A percentile compares a stretch with the other conserved stretches of the same genome.
Evolutionary conservation across 805 yeast species (phyloP).

Genomic region (Saccharomycopsis amapae): DNA sequence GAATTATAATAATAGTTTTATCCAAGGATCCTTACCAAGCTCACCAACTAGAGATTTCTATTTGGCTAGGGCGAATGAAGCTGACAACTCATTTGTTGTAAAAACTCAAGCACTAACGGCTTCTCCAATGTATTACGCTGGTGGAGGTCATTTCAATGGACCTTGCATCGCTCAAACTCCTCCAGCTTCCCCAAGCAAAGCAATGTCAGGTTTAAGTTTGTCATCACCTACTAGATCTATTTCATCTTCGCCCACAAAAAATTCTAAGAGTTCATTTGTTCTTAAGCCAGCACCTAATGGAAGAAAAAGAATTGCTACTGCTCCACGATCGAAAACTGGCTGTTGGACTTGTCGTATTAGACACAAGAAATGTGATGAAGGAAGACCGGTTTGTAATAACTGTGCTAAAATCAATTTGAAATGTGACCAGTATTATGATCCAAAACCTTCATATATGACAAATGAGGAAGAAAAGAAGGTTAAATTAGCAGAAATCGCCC

Average conservation of each 20-base stretch:
- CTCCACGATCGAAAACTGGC: conserved; percentile 40
- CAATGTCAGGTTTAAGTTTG: conserved; percentile 5
- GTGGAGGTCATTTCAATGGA: neutral
- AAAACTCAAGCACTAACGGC: conserved; percentile 3
- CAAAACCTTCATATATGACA: conserved; percentile 21
- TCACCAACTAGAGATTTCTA: conserved; percentile 8
- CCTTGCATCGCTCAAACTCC: conserved; percentile 6
- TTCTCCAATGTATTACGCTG: neutral
- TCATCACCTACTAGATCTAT: conserved; percentile 10
- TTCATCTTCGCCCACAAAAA: conserved; percentile 1
- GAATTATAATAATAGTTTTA: neutral
- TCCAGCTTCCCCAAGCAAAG: conserved; percentile 17
- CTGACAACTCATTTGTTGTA: conserved; percentile 10
- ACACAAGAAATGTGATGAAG: conserved; percentile 58
- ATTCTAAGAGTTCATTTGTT: conserved; percentile 6
- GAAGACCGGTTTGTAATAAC: conserved; percentile 35
- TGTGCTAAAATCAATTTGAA: conserved; percentile 28
- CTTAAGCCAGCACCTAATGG: conserved; percentile 21
- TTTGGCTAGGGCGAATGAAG: conserved; percentile 1
- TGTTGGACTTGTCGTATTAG: conserved; percentile 58
- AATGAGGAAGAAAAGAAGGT: conserved; percentile 19
- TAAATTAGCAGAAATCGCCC: conserved; percentile 22
- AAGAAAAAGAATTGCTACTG: conserved; percentile 22
- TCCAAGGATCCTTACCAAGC: conserved; percentile 1
- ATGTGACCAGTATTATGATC: conserved; percentile 22